These are phyloP conservation scores for Paracoccidioides brasiliensis DNA, from an alignment of 2,329 filamentous ascomycete genomes.

Conservation along the genomic window DNA sequence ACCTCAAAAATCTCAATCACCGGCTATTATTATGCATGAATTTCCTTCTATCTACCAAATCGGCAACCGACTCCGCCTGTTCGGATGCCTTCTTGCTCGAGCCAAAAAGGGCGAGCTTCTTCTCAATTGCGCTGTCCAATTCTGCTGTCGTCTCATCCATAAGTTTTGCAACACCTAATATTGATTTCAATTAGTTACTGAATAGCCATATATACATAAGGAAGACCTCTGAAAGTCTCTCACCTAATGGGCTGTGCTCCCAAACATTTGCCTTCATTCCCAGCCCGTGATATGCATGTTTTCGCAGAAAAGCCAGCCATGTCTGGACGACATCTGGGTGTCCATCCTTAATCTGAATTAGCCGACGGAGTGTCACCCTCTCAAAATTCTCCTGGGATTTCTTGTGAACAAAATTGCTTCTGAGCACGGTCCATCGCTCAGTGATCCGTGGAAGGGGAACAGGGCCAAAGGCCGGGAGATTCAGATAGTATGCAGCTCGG, in stretches of 20 bases:
- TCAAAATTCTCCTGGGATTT: conserved; percentile 98
- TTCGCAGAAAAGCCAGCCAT: conserved; percentile 85
- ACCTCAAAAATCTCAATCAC: conserved; percentile 20
- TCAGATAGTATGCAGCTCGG: conserved; percentile 85
- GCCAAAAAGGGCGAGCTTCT: conserved; percentile 31
- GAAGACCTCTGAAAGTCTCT: conserved; percentile 10
- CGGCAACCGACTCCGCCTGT: conserved; percentile 18
- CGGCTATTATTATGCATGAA: conserved; percentile 24
- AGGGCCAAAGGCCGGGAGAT: conserved; percentile 73
- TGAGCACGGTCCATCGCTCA: conserved; percentile 89
- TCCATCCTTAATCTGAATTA: conserved; percentile 89
- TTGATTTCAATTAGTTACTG: conserved; percentile 5
- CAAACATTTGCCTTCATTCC: conserved; percentile 98
- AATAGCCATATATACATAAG: conserved; percentile 3
- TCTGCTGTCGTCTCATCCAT: conserved; percentile 28
- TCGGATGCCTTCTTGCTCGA: conserved; percentile 22
- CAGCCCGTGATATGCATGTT: conserved; percentile 88
- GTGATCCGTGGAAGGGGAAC: conserved; percentile 73
- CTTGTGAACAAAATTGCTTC: conserved; percentile 84
- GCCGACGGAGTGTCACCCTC: conserved; percentile 66
- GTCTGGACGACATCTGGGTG: conserved; percentile 76
- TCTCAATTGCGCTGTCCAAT: conserved; percentile 28
- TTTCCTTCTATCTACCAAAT: conserved; percentile 26
- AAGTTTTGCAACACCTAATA: conserved; percentile 27
- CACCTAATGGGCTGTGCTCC: conserved; percentile 67